These are phyloP conservation scores for Mycena haematopus DNA, from an alignment of 768 basidiomycete genomes.

Conservation along the genomic window DNA sequence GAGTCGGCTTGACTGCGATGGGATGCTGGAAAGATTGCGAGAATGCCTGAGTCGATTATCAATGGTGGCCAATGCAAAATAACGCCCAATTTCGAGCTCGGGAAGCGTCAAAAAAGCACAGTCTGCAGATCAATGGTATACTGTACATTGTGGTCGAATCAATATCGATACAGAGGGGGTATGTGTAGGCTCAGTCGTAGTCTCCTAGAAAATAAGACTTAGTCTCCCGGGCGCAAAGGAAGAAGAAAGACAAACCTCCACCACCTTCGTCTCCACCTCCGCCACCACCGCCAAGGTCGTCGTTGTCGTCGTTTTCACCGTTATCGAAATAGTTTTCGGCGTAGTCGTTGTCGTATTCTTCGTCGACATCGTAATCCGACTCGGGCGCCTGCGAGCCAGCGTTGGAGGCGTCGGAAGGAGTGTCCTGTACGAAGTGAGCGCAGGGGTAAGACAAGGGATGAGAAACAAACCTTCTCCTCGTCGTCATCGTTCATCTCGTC, in stretches of 20 bases:
- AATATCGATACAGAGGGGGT: slow-evolving; percentile 21
- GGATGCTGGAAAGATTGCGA: no score
- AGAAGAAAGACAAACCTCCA: slow-evolving; percentile 24
- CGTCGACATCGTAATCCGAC: slow-evolving; percentile 86
- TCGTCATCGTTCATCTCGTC: slow-evolving; percentile 73
- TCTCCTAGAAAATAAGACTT: slow-evolving; percentile 17
- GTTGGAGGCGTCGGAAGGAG: slow-evolving; percentile 74
- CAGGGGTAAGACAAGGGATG: background rate
- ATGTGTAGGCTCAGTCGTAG: slow-evolving; percentile 23
- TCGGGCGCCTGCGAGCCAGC: slow-evolving; percentile 68
- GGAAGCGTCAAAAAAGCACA: background rate
- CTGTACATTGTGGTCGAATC: slow-evolving; percentile 17
- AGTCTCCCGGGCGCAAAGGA: background rate
- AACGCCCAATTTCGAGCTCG: background rate
- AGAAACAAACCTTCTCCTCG: slow-evolving; percentile 56
- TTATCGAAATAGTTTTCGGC: slow-evolving; percentile 93
- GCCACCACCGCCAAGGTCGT: slow-evolving; percentile 75
- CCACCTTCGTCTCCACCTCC: slow-evolving; percentile 71
- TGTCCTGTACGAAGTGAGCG: slow-evolving; percentile 52
- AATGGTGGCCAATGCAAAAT: no score
- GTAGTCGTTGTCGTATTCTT: slow-evolving; percentile 92
- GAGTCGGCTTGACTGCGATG: no score
- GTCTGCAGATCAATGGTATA: background rate
- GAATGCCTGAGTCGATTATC: no score
- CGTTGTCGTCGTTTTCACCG: slow-evolving; percentile 81